Evolutionary conservation across 768 basidiomycete genomes (phyloP), one percentile per base, ranked within the genome.

Genomic region (Punctularia strigosozonata): DNA sequence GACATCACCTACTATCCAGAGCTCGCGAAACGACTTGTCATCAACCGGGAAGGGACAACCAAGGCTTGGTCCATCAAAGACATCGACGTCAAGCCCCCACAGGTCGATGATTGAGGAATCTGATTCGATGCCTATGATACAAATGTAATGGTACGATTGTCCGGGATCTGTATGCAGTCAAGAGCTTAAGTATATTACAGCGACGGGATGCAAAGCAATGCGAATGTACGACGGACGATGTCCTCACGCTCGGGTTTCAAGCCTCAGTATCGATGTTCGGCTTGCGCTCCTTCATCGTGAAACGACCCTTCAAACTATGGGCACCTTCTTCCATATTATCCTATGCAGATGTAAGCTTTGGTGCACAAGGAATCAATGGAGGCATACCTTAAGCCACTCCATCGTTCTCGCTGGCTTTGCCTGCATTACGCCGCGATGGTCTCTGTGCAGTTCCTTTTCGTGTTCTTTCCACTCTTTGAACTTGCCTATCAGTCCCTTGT

Each of bases 391-490:
- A 32, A 75, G 48, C 68, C 72, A 76, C 33, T 65, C 66, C 20
- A 74, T 60, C 14, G 75, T 77, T 39, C 78, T 60, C 39, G 62
- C 64, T 5, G 64, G 65, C 44, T 70, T 68, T 56, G 69, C 68
- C 53, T 79, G 77, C 73, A 79, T 75, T 35, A 81, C 53, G 2
- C 78, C 77, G 4, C 73, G 66, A 49, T 81, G 70, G 47, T 74
- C 69, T 34, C 62, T 53, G 47, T 69, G 67, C 42, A 71, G 50
- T 46, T 69, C 63, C 28, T 57, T 58, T 45, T 68, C 59, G 36
- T 61, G 57, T 46, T 62, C 56, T 42, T 58, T 58, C 54, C 60
- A 70, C n/a, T 66, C 52, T 50, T 62, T 64, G 24, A 68, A 37
- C 44, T 58, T 58, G 20, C 49, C 50, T 6, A 59, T 37, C 3